Evolutionary conservation across 2,329 filamentous ascomycete genomes (phyloP), one percentile per base, ranked within the genome.

Genomic region (Berkeleyomyces basicola): DNA sequence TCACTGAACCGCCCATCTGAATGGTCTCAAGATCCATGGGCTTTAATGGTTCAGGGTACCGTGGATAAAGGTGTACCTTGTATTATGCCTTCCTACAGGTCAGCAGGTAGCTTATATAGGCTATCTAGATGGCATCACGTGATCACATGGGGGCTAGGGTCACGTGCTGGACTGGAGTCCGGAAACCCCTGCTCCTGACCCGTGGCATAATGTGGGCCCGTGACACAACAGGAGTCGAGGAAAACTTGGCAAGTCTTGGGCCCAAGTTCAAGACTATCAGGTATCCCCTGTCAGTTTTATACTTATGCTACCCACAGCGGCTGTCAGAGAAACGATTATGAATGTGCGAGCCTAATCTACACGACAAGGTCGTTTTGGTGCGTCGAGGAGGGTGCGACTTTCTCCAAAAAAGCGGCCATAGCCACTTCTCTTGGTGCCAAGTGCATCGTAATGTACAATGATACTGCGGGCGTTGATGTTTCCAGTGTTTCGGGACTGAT

Each of bases 381-480:
- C 79, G 79, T 55, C 77, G 82, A 36, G 82, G 82, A 58, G 77
- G 72, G 7, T 86, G 83, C 69, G 75, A 75, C 0, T 84, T 83
- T 64, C 72, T 74, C 1, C 23, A 1, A 67, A 75, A 85, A 86
- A 72, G 77, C 76, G 1, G 68, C 72, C 47, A 80, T 82, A 63
- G 79, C 79, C 3, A 77, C 73, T 1, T 75, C 74, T 6, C 75
- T 75, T 58, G 83, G 83, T 9, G 83, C 81, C 59, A 77, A 79
- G 68, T 83, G 84, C 66, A 71, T 86, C 61, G 71, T 86, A 66
- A 73, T 83, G 67, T 86, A 85, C 71, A 85, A 85, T 74, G 82
- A 80, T 66, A 70, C 70, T 3, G 66, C 67, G 5, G 73, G 71
- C 11, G 71, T 75, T 2, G 66, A 74, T 43, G 71, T 74, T 2